Percentiles rank a stretch among this genome's conserved stretches.
phyloP scores from a whole-genome alignment of 1,284 basidiomycete genomes.

The Flammula alnicola region DNA sequence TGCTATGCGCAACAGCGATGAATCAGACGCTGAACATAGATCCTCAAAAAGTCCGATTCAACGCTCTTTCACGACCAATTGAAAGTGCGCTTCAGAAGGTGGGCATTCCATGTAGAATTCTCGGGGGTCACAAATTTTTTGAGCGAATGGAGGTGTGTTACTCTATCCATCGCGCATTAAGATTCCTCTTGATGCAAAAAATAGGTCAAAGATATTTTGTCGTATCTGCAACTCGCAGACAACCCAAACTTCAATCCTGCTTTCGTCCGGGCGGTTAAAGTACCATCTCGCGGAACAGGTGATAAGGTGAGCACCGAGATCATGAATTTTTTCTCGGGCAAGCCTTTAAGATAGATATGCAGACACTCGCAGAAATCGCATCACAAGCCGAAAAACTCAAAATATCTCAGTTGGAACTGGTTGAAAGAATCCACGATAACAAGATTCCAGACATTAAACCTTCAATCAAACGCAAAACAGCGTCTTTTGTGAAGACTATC shows the following conservation, averaged over 20 bases:
- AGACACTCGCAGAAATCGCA: conserved; percentile 69
- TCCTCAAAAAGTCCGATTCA: conserved; percentile 70
- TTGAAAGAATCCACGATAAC: conserved; percentile 65
- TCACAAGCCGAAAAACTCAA: conserved; percentile 55
- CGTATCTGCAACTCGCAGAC: conserved; percentile 85
- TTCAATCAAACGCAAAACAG: conserved; percentile 65
- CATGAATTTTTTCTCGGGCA: too few species aligned
- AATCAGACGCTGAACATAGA: too few species aligned
- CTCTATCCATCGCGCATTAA: conserved; percentile 29
- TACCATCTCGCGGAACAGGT: conserved; percentile 80
- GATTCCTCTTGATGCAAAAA: neutral
- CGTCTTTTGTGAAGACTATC: conserved; percentile 62
- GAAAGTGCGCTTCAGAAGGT: conserved; percentile 82
- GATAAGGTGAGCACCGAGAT: conserved; percentile 71
- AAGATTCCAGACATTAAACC: conserved; percentile 69
- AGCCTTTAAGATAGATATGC: too few species aligned
- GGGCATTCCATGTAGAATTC: conserved; percentile 77
- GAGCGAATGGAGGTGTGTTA: conserved; percentile 71
- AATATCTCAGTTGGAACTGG: conserved; percentile 62
- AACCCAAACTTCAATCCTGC: conserved; percentile 82
- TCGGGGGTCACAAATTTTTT: conserved; percentile 89
- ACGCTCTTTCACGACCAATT: conserved; percentile 79
- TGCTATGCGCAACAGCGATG: neutral
- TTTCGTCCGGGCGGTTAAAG: conserved; percentile 79
- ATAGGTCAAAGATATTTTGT: conserved; percentile 85